These are phyloP conservation scores for Usnea hakonensis DNA, from an alignment of 495 filamentous ascomycete species.

Conservation along the genomic window DNA sequence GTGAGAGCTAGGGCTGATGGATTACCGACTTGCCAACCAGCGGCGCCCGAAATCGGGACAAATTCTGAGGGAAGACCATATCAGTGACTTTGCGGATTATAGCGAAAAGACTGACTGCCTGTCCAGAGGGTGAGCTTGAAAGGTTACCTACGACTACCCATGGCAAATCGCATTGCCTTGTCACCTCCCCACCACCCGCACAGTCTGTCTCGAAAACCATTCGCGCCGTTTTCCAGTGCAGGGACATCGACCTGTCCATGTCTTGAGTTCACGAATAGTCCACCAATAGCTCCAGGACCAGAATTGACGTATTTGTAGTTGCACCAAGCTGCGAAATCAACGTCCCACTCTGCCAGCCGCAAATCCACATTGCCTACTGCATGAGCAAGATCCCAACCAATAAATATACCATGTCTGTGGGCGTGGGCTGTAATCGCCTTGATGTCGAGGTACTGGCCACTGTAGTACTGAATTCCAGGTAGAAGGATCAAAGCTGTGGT, in stretches of 20 bases:
- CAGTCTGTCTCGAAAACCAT: slow-evolving; percentile 49
- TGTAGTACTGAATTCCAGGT: slow-evolving; percentile 91
- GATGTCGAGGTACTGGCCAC: slow-evolving; percentile 86
- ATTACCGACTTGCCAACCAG: slow-evolving; percentile 57
- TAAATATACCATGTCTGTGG: slow-evolving; percentile 62
- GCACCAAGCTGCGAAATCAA: slow-evolving; percentile 97
- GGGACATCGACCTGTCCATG: slow-evolving; percentile 50
- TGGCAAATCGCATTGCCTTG: slow-evolving; percentile 66
- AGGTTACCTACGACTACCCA: slow-evolving; percentile 53
- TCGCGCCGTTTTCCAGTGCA: slow-evolving; percentile 29
- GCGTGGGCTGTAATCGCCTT: slow-evolving; percentile 74
- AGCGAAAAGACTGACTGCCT: neutral
- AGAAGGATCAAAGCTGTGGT: slow-evolving; percentile 75
- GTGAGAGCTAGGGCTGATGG: slow-evolving; percentile 53
- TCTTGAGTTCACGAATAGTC: slow-evolving; percentile 76
- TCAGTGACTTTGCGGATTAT: neutral
- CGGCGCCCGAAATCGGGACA: slow-evolving; percentile 57
- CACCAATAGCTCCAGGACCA: slow-evolving; percentile 81
- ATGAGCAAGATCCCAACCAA: slow-evolving; percentile 95
- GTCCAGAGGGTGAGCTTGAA: neutral
- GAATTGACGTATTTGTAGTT: slow-evolving; percentile 95
- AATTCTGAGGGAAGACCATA: slow-evolving; percentile 44
- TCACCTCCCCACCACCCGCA: slow-evolving; percentile 90
- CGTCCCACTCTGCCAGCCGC: slow-evolving; percentile 81
- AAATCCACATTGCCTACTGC: slow-evolving; percentile 86